A percentile compares a stretch with the other conserved stretches of the same genome.
These are phyloP conservation scores for Hortaea werneckii DNA, from an alignment of 2,329 filamentous ascomycete genomes.

Conservation along the genomic window DNA sequence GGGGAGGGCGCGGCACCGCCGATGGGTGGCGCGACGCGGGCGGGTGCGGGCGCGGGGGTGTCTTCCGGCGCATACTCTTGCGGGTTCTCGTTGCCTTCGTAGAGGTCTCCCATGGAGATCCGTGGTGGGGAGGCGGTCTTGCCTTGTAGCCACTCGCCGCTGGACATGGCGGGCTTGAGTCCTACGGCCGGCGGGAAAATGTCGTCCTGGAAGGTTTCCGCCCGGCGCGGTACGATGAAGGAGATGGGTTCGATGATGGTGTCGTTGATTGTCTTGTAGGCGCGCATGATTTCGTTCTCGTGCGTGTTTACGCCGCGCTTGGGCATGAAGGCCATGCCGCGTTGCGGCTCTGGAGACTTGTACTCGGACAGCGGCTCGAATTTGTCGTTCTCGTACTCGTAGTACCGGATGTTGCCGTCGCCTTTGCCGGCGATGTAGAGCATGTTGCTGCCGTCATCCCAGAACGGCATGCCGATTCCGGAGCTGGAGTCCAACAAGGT, in stretches of 20 bases:
- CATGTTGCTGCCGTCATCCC: constrained; percentile 93
- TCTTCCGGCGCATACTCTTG: constrained; percentile 65
- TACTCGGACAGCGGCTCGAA: constrained; percentile 96
- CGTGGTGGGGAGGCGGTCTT: constrained; percentile 73
- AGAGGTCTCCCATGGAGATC: constrained; percentile 86
- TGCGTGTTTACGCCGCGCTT: constrained; percentile 92
- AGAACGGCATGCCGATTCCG: constrained; percentile 98
- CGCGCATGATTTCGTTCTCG: constrained; percentile 91
- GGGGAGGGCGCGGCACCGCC: constrained; percentile 35
- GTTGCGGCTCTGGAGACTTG: constrained; percentile 91
- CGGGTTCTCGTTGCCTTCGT: constrained; percentile 64
- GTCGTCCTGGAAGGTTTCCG: constrained; percentile 92
- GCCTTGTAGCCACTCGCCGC: constrained; percentile 75
- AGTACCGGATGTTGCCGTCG: constrained; percentile 98
- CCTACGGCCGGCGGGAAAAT: constrained; percentile 86
- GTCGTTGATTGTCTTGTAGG: constrained; percentile 96
- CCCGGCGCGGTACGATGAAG: constrained; percentile 88
- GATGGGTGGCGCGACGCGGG: constrained; percentile 29
- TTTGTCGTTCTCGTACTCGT: constrained; percentile 96
- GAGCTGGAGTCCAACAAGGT: constrained; percentile 88
- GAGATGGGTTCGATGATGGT: constrained; percentile 91
- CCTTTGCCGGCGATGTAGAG: constrained; percentile 96
- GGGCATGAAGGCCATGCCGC: constrained; percentile 87
- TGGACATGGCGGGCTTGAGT: constrained; percentile 66
- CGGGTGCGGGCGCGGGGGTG: constrained; percentile 39